Conservation (phyloP, 768 basidiomycete genomes). For the Amanita pseudoporphyria region DNA sequence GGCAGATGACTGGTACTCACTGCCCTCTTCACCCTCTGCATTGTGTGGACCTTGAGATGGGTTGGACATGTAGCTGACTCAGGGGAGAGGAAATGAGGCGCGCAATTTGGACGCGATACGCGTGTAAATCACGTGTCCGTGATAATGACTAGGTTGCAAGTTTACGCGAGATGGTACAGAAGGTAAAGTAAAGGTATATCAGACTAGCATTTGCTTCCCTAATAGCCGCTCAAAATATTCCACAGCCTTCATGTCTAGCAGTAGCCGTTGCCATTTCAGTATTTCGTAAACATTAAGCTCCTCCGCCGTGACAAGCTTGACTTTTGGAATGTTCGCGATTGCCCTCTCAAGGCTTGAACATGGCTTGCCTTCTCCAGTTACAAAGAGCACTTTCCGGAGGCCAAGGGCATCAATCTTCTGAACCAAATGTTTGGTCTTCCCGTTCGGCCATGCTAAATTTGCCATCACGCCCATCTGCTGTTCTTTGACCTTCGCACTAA, state of each 20-base stretch:
- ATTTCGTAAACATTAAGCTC: slow-evolving; percentile 76
- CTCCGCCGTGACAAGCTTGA: slow-evolving; percentile 52
- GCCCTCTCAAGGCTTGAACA: slow-evolving; percentile 50
- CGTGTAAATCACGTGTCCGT: slow-evolving; percentile 21
- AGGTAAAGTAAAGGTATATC: neutral
- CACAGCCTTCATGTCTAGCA: slow-evolving; percentile 79
- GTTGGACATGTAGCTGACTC: slow-evolving; percentile 40
- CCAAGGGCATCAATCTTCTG: slow-evolving; percentile 55
- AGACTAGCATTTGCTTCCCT: slow-evolving; percentile 24
- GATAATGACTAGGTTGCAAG: neutral
- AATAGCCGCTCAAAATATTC: slow-evolving; percentile 63
- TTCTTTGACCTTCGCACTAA: slow-evolving; percentile 76
- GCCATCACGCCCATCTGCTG: slow-evolving; percentile 67
- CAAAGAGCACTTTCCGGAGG: slow-evolving; percentile 67
- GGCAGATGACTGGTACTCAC: slow-evolving; percentile 55
- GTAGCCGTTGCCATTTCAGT: slow-evolving; percentile 72
- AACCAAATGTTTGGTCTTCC: slow-evolving; percentile 61
- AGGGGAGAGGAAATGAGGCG: neutral
- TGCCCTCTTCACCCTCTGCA: slow-evolving; percentile 37
- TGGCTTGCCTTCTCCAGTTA: slow-evolving; percentile 52
- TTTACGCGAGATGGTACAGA: no score
- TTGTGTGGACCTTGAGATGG: slow-evolving; percentile 38
- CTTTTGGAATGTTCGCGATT: slow-evolving; percentile 60
- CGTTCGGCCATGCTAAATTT: slow-evolving; percentile 59
- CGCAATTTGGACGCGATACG: slow-evolving; percentile 11